Base-by-base conservation (phyloP, 1,284 basidiomycete genomes). In the Apiotrichum akiyoshidainum region DNA sequence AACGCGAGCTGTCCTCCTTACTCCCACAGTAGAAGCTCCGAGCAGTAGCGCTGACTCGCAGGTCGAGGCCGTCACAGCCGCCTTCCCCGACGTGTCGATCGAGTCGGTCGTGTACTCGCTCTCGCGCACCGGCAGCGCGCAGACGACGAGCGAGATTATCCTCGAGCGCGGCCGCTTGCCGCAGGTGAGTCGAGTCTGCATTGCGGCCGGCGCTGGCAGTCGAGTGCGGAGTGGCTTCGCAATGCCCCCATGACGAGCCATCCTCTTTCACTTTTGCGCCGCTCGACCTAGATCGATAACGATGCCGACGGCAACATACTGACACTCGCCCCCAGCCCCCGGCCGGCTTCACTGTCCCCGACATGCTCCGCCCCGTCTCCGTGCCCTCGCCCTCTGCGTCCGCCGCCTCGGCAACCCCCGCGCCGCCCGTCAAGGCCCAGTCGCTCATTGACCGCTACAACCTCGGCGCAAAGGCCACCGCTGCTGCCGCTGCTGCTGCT, bases 71-170 rank as follows among this genome's bases (percentile, higher is more conserved):
- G 70, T 79, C 10, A 68, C 73, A n/a, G 57, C 69, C 6, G 71
- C 75, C 0, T 79, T 79, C 65, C 78, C 78, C 1, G 65, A 78
- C 57, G 66, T 77, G 14, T 71, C 73, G 11, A 40, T 72, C n/a
- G 56, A 67, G 1, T 67, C 71, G 45, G 72, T 79, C 57, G 69
- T 78, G 21, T 78, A 75, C 52, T 70, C 69, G 13, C 66, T 79
- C n/a, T 71, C 71, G 9, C 67, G 70, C 61, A 78, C 76, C 4
- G 62, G 70, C n/a, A 72, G 65, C 10, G 70, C 68, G n/a, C 75
- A 78, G 64, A 54, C 68, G 14, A 78, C 78, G 7, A 70, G 68
- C 42, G 78, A 79, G 54, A 66, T 73, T 58, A 75, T 78, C 35
- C 65, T 79, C 6, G 76, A 77, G 51, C 61, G 67, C 21, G 76